A percentile compares a stretch with the other conserved stretches of the same genome.
These are phyloP conservation scores for Castanea crenata DNA, from an alignment of 306 rosid species.

Conservation along the genomic window DNA sequence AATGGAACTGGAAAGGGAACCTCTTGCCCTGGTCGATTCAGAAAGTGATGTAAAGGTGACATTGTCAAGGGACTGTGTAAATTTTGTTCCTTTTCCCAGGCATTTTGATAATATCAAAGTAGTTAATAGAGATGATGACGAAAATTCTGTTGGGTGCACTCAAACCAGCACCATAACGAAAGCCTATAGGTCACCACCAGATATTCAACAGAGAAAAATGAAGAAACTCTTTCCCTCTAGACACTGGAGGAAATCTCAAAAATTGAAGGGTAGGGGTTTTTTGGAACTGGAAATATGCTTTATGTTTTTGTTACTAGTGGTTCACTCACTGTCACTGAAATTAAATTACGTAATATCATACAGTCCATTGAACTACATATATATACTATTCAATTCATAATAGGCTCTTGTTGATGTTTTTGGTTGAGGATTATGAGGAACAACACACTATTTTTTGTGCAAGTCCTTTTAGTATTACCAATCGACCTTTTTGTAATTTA, in stretches of 20 bases:
- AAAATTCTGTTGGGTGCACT: slow-evolving; percentile 39
- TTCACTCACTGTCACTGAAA: background rate
- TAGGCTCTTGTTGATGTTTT: background rate
- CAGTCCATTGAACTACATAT: background rate
- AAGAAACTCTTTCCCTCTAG: slow-evolving; percentile 24
- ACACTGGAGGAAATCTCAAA: slow-evolving; percentile 18
- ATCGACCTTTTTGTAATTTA: background rate
- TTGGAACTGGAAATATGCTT: slow-evolving; percentile 28
- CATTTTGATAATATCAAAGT: slow-evolving; percentile 25
- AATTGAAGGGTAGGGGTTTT: slow-evolving; percentile 21
- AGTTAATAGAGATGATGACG: slow-evolving; percentile 58
- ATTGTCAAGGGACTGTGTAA: slow-evolving; percentile 9
- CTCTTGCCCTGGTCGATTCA: slow-evolving; percentile 23
- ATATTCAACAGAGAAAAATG: slow-evolving; percentile 5
- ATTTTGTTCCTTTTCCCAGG: slow-evolving; percentile 21
- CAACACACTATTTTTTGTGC: background rate
- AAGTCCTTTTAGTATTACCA: background rate
- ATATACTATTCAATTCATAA: background rate
- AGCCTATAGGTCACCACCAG: slow-evolving; percentile 25
- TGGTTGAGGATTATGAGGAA: background rate
- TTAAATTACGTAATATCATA: background rate
- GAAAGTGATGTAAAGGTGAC: slow-evolving; percentile 27
- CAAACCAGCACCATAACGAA: slow-evolving; percentile 28
- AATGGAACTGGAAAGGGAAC: slow-evolving; percentile 21
- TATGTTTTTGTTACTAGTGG: background rate